phyloP scores from a whole-genome alignment of 306 rosid genomes.

The Boehmeria nivea region DNA sequence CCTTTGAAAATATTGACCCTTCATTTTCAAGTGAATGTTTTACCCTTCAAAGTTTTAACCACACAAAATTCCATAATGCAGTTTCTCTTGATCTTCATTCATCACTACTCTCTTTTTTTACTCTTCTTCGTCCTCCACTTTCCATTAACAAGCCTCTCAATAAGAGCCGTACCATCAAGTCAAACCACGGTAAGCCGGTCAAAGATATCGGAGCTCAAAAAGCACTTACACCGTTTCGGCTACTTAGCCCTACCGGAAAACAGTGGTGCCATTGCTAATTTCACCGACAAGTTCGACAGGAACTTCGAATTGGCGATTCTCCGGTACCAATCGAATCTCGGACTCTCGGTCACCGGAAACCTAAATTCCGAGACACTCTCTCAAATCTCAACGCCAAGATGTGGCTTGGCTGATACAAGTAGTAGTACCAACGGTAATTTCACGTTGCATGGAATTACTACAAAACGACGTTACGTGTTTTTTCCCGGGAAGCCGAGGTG shows the following conservation, averaged over 20 bases:
- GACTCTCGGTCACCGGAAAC: constrained; percentile 44
- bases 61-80: too few species aligned
- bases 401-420: constrained; percentile 49
- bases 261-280: not conserved
- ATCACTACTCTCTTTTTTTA: too few species aligned
- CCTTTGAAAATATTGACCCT: too few species aligned
- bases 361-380: constrained; percentile 39
- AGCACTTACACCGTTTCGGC: constrained; percentile 43
- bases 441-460: constrained; percentile 21
- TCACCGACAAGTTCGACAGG: constrained; percentile 29
- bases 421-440: not conserved
- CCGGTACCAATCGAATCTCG: constrained; percentile 42
- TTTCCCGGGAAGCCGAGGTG: constrained; percentile 77
- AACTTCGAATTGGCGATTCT: constrained; percentile 27
- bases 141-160: too few species aligned
- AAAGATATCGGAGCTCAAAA: constrained; percentile 34
- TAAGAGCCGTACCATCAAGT: too few species aligned
- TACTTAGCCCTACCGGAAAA: constrained; percentile 19
- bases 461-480: constrained; percentile 28
- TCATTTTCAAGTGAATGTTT: too few species aligned
- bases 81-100: too few species aligned
- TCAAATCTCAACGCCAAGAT: constrained; percentile 45
- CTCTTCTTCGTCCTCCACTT: too few species aligned
- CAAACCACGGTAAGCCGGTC: too few species aligned
- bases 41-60: too few species aligned